A percentile compares a stretch with the other conserved stretches of the same genome.
phyloP scores from a whole-genome alignment of 768 basidiomycete species.

The Macrolepiota albuminosa region DNA sequence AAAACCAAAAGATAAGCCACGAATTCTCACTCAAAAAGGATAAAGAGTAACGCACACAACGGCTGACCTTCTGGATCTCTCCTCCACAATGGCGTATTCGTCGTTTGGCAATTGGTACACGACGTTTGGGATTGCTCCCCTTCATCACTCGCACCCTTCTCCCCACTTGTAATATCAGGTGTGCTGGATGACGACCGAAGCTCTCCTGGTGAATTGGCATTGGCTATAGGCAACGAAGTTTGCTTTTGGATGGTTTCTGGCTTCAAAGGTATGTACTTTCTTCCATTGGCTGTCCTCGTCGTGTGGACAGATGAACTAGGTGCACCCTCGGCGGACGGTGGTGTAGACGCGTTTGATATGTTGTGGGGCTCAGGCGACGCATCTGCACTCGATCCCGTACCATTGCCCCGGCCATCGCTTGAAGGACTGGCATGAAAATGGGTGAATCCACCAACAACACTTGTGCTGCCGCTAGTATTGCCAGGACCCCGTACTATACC shows the following conservation, averaged over 20 bases:
- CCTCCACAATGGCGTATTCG: constrained; percentile 91
- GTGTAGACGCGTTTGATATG: constrained; percentile 66
- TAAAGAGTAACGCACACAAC: constrained; percentile 53
- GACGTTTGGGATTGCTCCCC: constrained; percentile 71
- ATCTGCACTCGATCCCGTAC: constrained; percentile 58
- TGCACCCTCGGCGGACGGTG: constrained; percentile 58
- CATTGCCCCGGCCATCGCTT: constrained; percentile 78
- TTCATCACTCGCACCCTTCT: constrained; percentile 52
- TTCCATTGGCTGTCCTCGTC: constrained; percentile 26
- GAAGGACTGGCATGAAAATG: constrained; percentile 73
- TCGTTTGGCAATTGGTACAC: constrained; percentile 94
- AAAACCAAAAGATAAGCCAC: constrained; percentile 15
- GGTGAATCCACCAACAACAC: constrained; percentile 41
- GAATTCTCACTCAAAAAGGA: neutral
- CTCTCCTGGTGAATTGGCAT: constrained; percentile 28
- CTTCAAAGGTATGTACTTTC: constrained; percentile 67
- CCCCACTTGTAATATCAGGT: constrained; percentile 47
- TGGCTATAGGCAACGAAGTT: constrained; percentile 31
- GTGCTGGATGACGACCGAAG: constrained; percentile 61
- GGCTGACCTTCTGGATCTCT: constrained; percentile 92
- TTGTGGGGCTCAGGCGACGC: constrained; percentile 76
- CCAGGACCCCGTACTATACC: constrained; percentile 14
- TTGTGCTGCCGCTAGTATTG: constrained; percentile 19
- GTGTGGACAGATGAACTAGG: constrained; percentile 19
- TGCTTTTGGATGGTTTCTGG: constrained; percentile 53